Evolutionary conservation across 2,329 filamentous ascomycete genomes (phyloP), one percentile per base, ranked within the genome.

Genomic region (Fusarium hainanense): DNA sequence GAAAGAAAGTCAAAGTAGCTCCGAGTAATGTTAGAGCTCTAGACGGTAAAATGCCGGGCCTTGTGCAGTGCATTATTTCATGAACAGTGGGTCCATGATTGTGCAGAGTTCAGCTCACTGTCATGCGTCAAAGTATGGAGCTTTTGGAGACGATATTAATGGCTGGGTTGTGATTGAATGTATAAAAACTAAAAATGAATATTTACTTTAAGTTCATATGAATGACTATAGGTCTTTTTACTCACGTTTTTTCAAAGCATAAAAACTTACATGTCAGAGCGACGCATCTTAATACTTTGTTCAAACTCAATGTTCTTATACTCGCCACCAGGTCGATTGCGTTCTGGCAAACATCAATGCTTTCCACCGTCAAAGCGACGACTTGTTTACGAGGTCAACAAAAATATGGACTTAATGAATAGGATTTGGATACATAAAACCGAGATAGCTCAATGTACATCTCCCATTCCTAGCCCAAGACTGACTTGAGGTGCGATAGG

Each of bases 1-100:
- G 63, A 60, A 61, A 52, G 58, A 64, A 52, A 30, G 50, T 49
- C 60, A 37, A 40, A 65, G 48, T 30, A 63, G 52, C 68, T 49
- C 47, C 51, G 32, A 57, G 37, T 37, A 54, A 59, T 54, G 55
- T 66, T 58, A n/a, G 52, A 71, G 68, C 68, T 71, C 59, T 43
- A 62, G 47, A 42, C 68, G 68, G 68, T 28, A 69, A 71, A 71
- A 71, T 58, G 32, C 64, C 68, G 68, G 68, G 25, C 64, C 42
- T 57, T 58, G 63, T 48, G 54, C 46, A 65, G 23, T 52, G 30
- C 64, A 65, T 43, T 54, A 47, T 41, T 21, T 23, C 48, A 48
- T 50, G 59, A 68, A 40, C 30, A 47, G 57, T 68, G 58, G 63
- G 52, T 23, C 47, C 7, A 9, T 6, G 18, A 13, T 63, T 70